Evolutionary conservation across 2,329 filamentous ascomycete species (phyloP).

Genomic region (Septoria linicola): DNA sequence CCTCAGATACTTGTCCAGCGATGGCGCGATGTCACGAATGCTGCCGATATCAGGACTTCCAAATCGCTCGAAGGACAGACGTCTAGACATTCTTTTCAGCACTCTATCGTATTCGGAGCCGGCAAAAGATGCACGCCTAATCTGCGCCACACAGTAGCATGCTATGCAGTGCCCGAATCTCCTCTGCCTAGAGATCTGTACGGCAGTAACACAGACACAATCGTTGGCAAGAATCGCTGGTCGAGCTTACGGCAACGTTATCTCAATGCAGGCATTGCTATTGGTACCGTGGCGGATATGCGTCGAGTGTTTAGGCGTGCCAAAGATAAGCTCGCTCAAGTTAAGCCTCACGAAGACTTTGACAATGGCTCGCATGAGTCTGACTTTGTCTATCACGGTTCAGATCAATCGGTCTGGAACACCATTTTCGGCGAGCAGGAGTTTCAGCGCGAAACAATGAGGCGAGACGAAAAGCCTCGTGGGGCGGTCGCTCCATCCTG

Average conservation of each 20-base stretch:
- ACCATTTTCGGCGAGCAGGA: slow-evolving; percentile 35
- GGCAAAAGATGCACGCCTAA: slow-evolving; percentile 53
- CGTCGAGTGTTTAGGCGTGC: slow-evolving; percentile 27
- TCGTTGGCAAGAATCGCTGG: slow-evolving; percentile 40
- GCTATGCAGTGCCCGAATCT: slow-evolving; percentile 53
- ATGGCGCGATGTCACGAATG: slow-evolving; percentile 25
- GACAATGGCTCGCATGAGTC: slow-evolving; percentile 30
- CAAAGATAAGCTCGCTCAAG: slow-evolving; percentile 23
- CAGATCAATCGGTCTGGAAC: slow-evolving; percentile 31
- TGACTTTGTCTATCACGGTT: slow-evolving; percentile 30
- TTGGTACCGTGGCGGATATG: slow-evolving; percentile 29
- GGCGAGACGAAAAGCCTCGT: slow-evolving; percentile 26
- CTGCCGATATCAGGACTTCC: slow-evolving; percentile 48
- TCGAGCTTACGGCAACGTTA: slow-evolving; percentile 30
- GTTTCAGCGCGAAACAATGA: slow-evolving; percentile 32
- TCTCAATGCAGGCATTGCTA: slow-evolving; percentile 28
- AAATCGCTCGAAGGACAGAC: slow-evolving; percentile 41
- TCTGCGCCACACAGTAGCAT: slow-evolving; percentile 47
- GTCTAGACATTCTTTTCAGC: slow-evolving; percentile 32
- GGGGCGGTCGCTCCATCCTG: slow-evolving; percentile 13
- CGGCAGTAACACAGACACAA: slow-evolving; percentile 31
- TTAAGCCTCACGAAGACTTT: slow-evolving; percentile 17
- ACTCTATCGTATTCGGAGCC: slow-evolving; percentile 57
- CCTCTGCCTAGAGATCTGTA: slow-evolving; percentile 51
- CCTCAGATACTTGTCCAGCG: slow-evolving; percentile 27